Base-by-base conservation (phyloP, 352 stramenopile species). In the Elongisporangium anandrum region DNA sequence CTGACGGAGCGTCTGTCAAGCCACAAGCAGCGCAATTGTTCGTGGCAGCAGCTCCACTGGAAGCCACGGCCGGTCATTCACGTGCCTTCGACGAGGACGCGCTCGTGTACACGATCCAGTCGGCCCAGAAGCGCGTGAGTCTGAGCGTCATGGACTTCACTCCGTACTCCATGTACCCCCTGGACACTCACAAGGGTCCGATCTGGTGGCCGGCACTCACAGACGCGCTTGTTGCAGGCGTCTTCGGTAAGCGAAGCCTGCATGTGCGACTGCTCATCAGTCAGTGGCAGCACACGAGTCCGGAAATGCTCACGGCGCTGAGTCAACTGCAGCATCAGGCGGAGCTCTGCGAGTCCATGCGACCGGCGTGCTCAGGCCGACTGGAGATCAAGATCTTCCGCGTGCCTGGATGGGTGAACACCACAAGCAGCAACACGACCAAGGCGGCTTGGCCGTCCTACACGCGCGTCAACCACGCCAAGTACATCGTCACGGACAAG, bases 91-190 rank as follows among this genome's bases (percentile, higher is more conserved):
- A 93, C 56, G 77, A 90, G 62, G 77, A 92, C 38, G 68, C 81
- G 22, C 64, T 91, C 19, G 75, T 90, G 47, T 91, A 90, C 47
- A 92, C 79, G 38, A 92, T 94, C 53, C 66, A 61, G 45, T 79
- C 72, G 19, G 85, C 81, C 13, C 70, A 68, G 26, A 70, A 64
- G 19, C 75, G 73, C 12, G 65, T 94, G 34, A 77, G 68, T 51
- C 69, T 94, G 17, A 94, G 82, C 53, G 85, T 94, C 38, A 94
- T 94, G 85, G 85, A 94, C 63, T 94, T 92, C 56, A 62, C 61
- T 24, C 74, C 85, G 38, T 92, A 82, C 50, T 88, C 79, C 3
- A 82, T 87, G 70, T 92, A 92, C 60, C 26, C 49, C 0, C 48
- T 79, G 50, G 57, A 59, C 12, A 64, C 69, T n/a, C 70, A 73